phyloP scores from a whole-genome alignment of 2,329 filamentous ascomycete genomes.

The Fusarium virguliforme region DNA sequence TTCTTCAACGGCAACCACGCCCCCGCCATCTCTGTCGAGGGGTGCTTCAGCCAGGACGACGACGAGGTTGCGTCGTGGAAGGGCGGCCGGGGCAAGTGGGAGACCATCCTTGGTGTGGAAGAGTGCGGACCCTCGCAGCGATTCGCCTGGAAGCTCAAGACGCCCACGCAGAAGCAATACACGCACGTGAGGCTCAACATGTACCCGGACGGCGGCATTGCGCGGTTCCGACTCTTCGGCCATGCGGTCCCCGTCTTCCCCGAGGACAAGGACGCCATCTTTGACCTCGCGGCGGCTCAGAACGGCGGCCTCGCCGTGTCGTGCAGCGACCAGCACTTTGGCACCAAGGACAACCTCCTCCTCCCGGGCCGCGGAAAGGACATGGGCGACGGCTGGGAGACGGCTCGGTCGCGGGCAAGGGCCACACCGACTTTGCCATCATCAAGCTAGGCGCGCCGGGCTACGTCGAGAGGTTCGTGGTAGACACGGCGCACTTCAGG shows the following conservation, averaged over 20 bases:
- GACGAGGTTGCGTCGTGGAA: constrained; percentile 76
- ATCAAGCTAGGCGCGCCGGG: constrained; percentile 79
- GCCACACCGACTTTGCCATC: constrained; percentile 86
- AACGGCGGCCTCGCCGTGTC: constrained; percentile 83
- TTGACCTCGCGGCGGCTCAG: constrained; percentile 84
- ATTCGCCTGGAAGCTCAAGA: constrained; percentile 79
- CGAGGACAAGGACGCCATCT: constrained; percentile 73
- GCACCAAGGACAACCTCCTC: constrained; percentile 85
- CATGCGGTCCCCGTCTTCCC: constrained; percentile 84
- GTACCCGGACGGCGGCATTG: constrained; percentile 90
- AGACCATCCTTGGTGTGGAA: constrained; percentile 78
- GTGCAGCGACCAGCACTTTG: constrained; percentile 89
- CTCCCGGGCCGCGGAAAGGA: constrained; percentile 84
- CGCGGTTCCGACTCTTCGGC: constrained; percentile 84
- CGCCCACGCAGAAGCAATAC: constrained; percentile 75
- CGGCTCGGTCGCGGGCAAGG: constrained; percentile 79
- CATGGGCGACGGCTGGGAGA: constrained; percentile 94
- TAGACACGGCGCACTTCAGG: constrained; percentile 87
- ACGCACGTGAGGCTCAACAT: constrained; percentile 87
- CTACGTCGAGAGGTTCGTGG: constrained; percentile 75
- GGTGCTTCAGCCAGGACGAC: constrained; percentile 77
- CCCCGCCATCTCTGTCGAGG: constrained; percentile 84
- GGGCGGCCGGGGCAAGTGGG: constrained; percentile 75
- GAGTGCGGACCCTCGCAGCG: constrained; percentile 82
- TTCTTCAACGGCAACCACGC: constrained; percentile 89